Evolutionary conservation across 106 monocot species (phyloP), one percentile per base, ranked within the genome.

Genomic region (Acorus calamus): DNA sequence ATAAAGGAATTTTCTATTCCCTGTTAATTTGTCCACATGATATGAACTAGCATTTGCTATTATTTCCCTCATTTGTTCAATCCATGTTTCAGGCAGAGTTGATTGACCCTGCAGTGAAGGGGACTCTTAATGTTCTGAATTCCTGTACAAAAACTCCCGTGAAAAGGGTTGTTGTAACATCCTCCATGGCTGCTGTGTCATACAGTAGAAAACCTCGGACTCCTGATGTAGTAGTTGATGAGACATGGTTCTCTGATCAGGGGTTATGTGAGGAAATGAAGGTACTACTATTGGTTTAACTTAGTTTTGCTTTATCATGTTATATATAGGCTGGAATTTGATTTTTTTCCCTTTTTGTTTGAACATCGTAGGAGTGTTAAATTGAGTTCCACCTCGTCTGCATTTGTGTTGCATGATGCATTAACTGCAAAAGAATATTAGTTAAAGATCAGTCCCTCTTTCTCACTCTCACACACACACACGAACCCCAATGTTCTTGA

Each of bases 81-180:
- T 62, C 49, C 7, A 6, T 42, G 49, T 76, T 70, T 62, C 74
- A 86, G 86, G 77, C 61, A 8, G 87, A 87, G 72, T 61, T 87
- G 60, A 66, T 87, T 67, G 83, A 87, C 47, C 87, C 87, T 62
- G 83, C 87, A 60, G 69, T 83, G 52, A 83, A 78, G 65, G 87
- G 87, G 8, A 87, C 87, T 2, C 71, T 87, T 8, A 87, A 83
- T 73, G 87, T 87, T 62, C 67, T 87, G 61, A 44, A 71, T 43
- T 83, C 87, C 10, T 87, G 83, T 69, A 41, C 61, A 28, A 83
- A 83, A 75, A 9, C 63, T 49, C 53, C 81, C 4, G 51, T 87
- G 45, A 87, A 75, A 73, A 83, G 74, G 62, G 87, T 87, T 0
- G 71, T 87, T 6, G 58, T 87, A 4, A 87, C 87, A 62, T 87